Base-by-base conservation (phyloP, 2,329 filamentous ascomycete species). In the Dactylonectria estremocensis region DNA sequence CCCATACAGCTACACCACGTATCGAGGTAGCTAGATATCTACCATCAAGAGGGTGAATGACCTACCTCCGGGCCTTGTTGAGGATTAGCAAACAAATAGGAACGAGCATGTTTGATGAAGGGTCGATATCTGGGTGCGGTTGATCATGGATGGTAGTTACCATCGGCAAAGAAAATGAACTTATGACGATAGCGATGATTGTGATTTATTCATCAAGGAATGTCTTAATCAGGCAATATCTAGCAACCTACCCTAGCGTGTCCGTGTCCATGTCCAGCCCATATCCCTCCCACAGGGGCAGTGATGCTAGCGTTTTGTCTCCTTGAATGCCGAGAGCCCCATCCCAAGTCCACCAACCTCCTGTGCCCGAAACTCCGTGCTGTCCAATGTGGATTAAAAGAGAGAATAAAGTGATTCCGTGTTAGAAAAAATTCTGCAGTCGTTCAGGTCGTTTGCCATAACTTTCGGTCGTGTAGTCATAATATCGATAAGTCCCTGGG, bases 1-100 rank as follows among this genome's bases (percentile, higher is more conserved):
- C 70, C 93, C 93, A 33, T 95, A 91, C 82, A 92, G 91, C 78
- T 96, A 94, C 82, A 93, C 92, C 46, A 95, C 93, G 10, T 96
- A 96, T 81, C 85, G 93, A 54, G 93, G 93, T 16, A 93, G 91
- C 79, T 94, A 83, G 83, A 73, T 3, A 16, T 57, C 52, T 18
- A 33, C 11, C 28, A 16, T 31, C 48, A 13, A 35, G 10, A 22
- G 16, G 7, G 14, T 20, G 10, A 33, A 20, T 16, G 31, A 31
- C 28, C n/a, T 20, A 35, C 3, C 16, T 43, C 6, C n/a, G n/a
- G 16, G 14, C 7, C 5, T n/a, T 20, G 31, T 5, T 53, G 31
- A 13, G 49, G 14, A 11, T 10, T n/a, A 13, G 35, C 28, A 20
- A n/a, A 16, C 10, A 13, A 31, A 13, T 24, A 33, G 28, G 16